Percentiles rank a stretch among this genome's conserved stretches.
Conservation (phyloP, 805 yeast genomes). For the Starmerella powellii region DNA sequence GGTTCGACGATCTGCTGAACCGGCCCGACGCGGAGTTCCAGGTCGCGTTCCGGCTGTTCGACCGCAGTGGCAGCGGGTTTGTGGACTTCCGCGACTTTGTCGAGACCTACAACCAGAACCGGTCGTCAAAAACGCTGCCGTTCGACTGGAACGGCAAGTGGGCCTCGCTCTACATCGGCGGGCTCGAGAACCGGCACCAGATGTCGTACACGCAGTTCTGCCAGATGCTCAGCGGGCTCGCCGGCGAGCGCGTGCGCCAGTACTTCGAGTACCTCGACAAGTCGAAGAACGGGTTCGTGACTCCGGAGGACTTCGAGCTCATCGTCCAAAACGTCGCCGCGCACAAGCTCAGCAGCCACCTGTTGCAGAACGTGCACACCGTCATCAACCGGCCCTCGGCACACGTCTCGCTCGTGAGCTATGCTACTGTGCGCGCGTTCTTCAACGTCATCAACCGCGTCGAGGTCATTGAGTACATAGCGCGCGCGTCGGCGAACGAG, state of each 20-base stretch:
- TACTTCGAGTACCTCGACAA: conserved; percentile 33
- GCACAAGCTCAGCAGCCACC: conserved; percentile 34
- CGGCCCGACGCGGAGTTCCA: conserved; percentile 46
- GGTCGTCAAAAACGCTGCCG: conserved; percentile 29
- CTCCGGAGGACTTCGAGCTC: conserved; percentile 32
- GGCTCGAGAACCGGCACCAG: conserved; percentile 29
- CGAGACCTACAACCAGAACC: conserved; percentile 29
- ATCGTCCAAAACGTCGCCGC: conserved; percentile 31
- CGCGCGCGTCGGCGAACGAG: conserved; percentile 25
- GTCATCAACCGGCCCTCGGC: conserved; percentile 29
- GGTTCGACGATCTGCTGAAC: conserved; percentile 47
- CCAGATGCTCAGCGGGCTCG: conserved; percentile 36
- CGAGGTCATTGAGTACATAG: conserved; percentile 32
- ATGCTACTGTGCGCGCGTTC: conserved; percentile 35
- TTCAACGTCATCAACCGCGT: conserved; percentile 33
- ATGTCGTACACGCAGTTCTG: conserved; percentile 34
- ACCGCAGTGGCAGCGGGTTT: conserved; percentile 30
- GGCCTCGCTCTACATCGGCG: conserved; percentile 34
- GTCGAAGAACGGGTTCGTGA: conserved; percentile 31
- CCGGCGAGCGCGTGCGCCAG: conserved; percentile 38
- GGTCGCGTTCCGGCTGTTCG: conserved; percentile 38
- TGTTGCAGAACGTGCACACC: conserved; percentile 30
- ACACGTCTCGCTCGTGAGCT: conserved; percentile 29
- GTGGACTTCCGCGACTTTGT: conserved; percentile 34
- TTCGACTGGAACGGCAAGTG: conserved; percentile 36